Evolutionary conservation across 176 grass and related monocot species (phyloP), one percentile per base, ranked within the genome.

Genomic region (Carex parvula): DNA sequence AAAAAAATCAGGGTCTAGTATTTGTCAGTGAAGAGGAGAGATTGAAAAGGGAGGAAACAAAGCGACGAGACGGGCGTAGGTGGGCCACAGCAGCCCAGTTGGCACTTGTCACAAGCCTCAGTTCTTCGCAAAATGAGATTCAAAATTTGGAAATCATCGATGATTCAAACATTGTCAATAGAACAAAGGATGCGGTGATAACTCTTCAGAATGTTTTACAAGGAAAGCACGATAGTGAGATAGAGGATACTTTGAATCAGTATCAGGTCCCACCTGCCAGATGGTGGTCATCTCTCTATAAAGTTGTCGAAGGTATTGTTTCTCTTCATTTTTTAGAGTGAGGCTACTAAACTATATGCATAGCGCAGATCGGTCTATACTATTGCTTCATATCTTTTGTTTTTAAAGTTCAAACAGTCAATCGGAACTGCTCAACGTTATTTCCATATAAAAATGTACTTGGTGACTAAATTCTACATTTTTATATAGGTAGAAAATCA

Each of bases 281-380:
- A 73, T 99, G 97, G 97, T 99, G 97, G 97, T 96, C 97, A 20
- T 94, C 97, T 59, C 93, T 99, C 70, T 99, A 96, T 89, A 99
- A 87, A 90, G 85, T 99, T 33, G 82, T 99, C 5, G 93, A 99
- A 99, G 93, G 97, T 99, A 94, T 44, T 26, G 2, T 70, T 54
- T 85, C 10, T n/a, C 33, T 74, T 26, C 50, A 20, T 80, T 39
- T 39, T 35, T 39, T 39, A 39, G 5, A 39, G 37, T 39, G 37
- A 39, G 37, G 37, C 37, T 39, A 39, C 0, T 39, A 39, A 39
- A 39, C 37, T 39, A 39, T n/a, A n/a, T 39, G 37, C 5, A 39
- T 6, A 39, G 37, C 37, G 0, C 5, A 39, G 37, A 39, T 39
- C 37, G 37, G 37, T 39, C 4, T 35, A 35, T 4, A 35, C 37